Evolutionary conservation across 2,329 filamentous ascomycete genomes (phyloP).

Genomic region (Aspergillus carbonarius): DNA sequence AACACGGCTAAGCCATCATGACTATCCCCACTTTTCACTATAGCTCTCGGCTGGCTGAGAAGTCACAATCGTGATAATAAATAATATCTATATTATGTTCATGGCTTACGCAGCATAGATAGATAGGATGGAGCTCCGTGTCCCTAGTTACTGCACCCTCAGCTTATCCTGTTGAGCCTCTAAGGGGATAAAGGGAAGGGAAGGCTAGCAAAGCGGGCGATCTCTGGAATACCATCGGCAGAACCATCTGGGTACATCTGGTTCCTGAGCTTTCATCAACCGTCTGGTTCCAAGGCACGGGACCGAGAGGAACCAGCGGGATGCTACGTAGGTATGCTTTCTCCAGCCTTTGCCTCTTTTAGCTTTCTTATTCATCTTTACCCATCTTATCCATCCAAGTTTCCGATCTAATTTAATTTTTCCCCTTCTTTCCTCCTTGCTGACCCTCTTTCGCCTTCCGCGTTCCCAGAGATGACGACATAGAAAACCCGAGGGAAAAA

Average conservation of each 20-base stretch:
- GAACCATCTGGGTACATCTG: neutral
- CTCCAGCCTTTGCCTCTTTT: neutral
- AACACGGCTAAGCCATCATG: neutral
- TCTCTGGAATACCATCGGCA: neutral
- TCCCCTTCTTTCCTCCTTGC: neutral
- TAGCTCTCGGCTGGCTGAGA: neutral
- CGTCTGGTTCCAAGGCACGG: neutral
- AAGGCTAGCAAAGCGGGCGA: neutral
- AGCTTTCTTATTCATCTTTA: neutral
- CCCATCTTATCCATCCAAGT: neutral
- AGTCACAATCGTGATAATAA: neutral
- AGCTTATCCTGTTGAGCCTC: neutral
- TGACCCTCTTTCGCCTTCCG: neutral
- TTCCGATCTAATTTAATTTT: neutral
- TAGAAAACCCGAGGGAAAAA: neutral
- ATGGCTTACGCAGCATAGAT: no score
- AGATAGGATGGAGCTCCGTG: neutral
- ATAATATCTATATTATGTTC: neutral
- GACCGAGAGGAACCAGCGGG: neutral
- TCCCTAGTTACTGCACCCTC: neutral
- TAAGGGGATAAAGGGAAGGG: neutral
- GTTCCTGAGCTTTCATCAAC: neutral
- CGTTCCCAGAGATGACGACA: neutral
- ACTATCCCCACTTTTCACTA: neutral
- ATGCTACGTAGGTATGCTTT: neutral